Percentiles rank a stretch among this genome's conserved stretches.
Evolutionary conservation across 2,329 filamentous ascomycete genomes (phyloP).

Genomic region (Rhynchosporium agropyri): DNA sequence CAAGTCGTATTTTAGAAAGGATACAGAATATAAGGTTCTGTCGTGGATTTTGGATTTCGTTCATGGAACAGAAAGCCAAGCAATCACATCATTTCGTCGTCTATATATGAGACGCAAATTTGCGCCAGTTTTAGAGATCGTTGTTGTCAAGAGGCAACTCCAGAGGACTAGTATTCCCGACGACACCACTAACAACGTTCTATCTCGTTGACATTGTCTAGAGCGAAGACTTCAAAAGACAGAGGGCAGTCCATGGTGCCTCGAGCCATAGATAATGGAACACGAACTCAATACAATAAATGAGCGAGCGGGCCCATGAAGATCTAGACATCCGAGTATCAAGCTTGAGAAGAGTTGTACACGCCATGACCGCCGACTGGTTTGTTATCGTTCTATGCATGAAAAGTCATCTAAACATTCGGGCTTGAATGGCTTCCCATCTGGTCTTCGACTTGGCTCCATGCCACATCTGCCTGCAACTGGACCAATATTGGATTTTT

Average conservation of each 20-base stretch:
- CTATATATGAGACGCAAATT: conserved; percentile 6
- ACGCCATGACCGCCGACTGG: conserved; percentile 3
- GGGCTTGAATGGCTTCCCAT: conserved; percentile 7
- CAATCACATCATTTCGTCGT: conserved; percentile 2
- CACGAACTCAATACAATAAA: background rate
- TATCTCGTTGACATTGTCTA: background rate
- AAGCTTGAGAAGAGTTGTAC: conserved; percentile 3
- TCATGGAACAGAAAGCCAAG: conserved; percentile 5
- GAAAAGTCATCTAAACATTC: conserved; percentile 4
- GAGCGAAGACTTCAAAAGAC: background rate
- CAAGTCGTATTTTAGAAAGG: background rate
- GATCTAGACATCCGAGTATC: background rate
- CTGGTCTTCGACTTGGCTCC: conserved; percentile 1
- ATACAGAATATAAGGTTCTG: background rate
- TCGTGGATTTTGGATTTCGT: background rate
- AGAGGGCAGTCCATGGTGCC: background rate
- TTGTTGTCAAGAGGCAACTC: background rate
- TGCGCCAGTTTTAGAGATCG: background rate
- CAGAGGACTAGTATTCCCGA: background rate
- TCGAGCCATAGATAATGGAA: conserved; percentile 3
- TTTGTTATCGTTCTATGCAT: conserved; percentile 2
- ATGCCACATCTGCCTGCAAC: background rate
- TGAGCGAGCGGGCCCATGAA: background rate
- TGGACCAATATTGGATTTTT: background rate
- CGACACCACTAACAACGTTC: background rate